Evolutionary conservation across 2,329 filamentous ascomycete species (phyloP).

Genomic region (Alternaria ethzedia): DNA sequence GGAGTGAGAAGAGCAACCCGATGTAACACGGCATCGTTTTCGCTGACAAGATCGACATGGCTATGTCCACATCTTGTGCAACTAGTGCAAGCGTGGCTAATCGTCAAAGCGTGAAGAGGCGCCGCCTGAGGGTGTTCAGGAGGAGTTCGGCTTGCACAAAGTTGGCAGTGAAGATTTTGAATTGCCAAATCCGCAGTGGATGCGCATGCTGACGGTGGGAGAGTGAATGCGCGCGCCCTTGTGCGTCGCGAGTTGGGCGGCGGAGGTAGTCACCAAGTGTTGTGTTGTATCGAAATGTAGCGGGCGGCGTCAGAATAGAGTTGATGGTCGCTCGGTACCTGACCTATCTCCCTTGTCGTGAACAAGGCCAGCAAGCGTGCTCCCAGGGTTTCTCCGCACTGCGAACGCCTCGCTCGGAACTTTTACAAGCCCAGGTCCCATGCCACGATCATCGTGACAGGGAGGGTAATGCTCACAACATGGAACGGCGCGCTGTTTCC

Average conservation of each 20-base stretch:
- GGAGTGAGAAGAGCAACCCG: constrained; percentile 25
- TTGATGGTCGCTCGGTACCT: constrained; percentile 45
- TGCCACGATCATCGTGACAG: constrained; percentile 46
- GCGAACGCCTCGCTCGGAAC: constrained; percentile 47
- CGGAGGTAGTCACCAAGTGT: not conserved
- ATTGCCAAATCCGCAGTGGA: not conserved
- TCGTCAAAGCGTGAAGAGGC: constrained; percentile 13
- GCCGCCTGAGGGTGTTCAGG: constrained; percentile 10
- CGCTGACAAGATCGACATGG: constrained; percentile 27
- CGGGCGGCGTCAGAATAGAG: constrained; percentile 44
- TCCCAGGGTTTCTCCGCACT: constrained; percentile 49
- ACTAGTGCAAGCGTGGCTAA: constrained; percentile 20
- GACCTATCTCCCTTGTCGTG: constrained; percentile 46
- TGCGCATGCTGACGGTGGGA: not conserved
- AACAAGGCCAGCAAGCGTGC: constrained; percentile 40
- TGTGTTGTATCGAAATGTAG: constrained; percentile 3
- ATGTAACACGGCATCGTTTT: constrained; percentile 20
- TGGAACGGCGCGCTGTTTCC: constrained; percentile 30
- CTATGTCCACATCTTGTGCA: constrained; percentile 28
- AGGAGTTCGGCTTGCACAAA: constrained; percentile 16
- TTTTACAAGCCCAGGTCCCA: constrained; percentile 49
- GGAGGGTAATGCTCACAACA: constrained; percentile 29
- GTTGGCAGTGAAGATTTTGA: constrained; percentile 14
- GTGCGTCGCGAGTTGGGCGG: not conserved
- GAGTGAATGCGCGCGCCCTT: not conserved